Evolutionary conservation across 805 yeast species (phyloP).

Genomic region (Kodamaea neixiangensis): DNA sequence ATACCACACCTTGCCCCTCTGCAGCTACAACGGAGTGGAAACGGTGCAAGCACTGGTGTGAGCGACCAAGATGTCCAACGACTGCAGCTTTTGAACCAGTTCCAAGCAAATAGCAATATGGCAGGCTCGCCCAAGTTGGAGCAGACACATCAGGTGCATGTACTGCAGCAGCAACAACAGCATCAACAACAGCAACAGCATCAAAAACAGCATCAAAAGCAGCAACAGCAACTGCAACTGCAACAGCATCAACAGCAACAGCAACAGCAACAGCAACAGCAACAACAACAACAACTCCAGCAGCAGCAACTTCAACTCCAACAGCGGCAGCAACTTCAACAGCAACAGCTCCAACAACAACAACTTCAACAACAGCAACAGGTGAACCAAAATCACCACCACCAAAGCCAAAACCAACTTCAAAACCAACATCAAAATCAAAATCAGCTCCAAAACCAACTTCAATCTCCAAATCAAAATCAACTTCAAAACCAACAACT

Average conservation of each 20-base stretch:
- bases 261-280: slow-evolving; percentile 11
- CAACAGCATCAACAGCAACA: slow-evolving; percentile 1
- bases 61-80: not conserved
- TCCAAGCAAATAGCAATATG: not conserved
- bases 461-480: slow-evolving; percentile 14
- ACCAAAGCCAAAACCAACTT: slow-evolving; percentile 12
- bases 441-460: slow-evolving; percentile 11
- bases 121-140: slow-evolving; percentile 1
- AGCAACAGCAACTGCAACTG: slow-evolving; percentile 13
- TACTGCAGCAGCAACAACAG: slow-evolving; percentile 11
- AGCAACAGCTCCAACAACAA: slow-evolving; percentile 13
- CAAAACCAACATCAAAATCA: slow-evolving; percentile 16
- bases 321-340: slow-evolving; percentile 21
- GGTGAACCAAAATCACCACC: slow-evolving; percentile 10
- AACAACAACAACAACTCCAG: slow-evolving; percentile 11
- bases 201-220: not conserved
- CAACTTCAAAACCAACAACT: slow-evolving; percentile 16
- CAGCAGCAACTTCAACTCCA: slow-evolving; percentile 20
- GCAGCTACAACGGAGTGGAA: not conserved
- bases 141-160: slow-evolving; percentile 6
- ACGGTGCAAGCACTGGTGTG: not conserved
- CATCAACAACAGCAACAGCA: slow-evolving; percentile 13
- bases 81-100: not conserved
- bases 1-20: not conserved
- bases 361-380: slow-evolving; percentile 13